phyloP scores from a whole-genome alignment of 1,284 basidiomycete genomes.

The Cerrena zonata region DNA sequence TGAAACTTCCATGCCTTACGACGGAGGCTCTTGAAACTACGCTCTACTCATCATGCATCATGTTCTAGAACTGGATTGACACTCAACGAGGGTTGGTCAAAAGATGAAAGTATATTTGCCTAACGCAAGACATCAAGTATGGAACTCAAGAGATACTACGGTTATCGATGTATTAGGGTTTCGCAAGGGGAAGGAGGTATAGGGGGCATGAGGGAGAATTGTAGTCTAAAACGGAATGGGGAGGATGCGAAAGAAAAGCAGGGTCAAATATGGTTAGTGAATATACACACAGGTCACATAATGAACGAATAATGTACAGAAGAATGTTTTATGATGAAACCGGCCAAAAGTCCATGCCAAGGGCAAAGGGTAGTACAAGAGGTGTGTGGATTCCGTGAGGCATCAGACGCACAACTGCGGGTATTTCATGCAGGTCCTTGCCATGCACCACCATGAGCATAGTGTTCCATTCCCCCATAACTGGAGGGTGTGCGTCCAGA shows the following conservation, averaged over 20 bases:
- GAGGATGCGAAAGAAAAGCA: not conserved
- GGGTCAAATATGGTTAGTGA: not conserved
- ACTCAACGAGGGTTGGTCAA: too few species aligned
- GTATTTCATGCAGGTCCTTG: conserved; percentile 20
- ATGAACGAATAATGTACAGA: conserved; percentile 1
- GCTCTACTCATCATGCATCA: too few species aligned
- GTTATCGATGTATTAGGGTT: not conserved
- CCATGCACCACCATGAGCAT: conserved; percentile 18
- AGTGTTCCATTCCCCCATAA: conserved; percentile 34
- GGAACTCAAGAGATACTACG: too few species aligned
- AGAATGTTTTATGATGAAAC: not conserved
- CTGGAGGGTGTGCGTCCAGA: conserved; percentile 29
- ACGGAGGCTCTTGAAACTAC: too few species aligned
- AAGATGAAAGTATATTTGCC: too few species aligned
- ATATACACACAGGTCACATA: not conserved
- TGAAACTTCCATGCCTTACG: too few species aligned
- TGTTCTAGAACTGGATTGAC: too few species aligned
- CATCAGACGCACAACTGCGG: not conserved
- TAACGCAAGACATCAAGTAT: too few species aligned
- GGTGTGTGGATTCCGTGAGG: not conserved
- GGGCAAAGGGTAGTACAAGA: not conserved
- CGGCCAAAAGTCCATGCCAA: not conserved
- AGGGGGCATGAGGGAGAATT: not conserved
- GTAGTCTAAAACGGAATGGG: not conserved
- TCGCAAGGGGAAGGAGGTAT: not conserved